Percentiles rank a stretch among this genome's conserved stretches.
Evolutionary conservation across 2,329 filamentous ascomycete species (phyloP).

Genomic region (Aspergillus quadrilineatus): DNA sequence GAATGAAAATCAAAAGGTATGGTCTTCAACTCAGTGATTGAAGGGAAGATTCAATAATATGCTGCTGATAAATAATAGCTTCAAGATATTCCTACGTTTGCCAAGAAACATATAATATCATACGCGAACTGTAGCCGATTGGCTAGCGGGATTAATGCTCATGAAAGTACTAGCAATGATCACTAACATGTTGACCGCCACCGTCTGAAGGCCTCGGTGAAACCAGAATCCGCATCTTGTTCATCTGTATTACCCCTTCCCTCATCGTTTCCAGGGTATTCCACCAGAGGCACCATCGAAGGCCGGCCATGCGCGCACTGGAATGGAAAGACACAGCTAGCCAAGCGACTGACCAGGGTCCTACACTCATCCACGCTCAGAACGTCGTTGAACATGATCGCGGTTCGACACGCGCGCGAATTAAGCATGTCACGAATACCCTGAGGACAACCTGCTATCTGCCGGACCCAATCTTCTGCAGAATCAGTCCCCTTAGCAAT

Average conservation of each 20-base stretch:
- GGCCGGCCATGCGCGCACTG: slow-evolving; percentile 53
- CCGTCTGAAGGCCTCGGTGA: neutral
- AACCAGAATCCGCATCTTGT: neutral
- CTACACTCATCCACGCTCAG: slow-evolving; percentile 41
- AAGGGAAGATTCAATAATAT: no score
- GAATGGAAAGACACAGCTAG: slow-evolving; percentile 48
- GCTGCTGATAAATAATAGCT: no score
- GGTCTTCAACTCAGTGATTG: no score
- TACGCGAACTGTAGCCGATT: no score
- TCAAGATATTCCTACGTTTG: no score
- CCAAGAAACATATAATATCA: no score
- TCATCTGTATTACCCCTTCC: neutral
- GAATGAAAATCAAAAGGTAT: no score
- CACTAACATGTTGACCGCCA: neutral
- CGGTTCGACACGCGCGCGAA: slow-evolving; percentile 49
- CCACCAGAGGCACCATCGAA: slow-evolving; percentile 47
- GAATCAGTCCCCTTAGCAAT: neutral
- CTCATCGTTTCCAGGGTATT: slow-evolving; percentile 20
- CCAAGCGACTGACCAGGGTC: slow-evolving; percentile 38
- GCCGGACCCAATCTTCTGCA: slow-evolving; percentile 54
- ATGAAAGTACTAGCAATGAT: neutral
- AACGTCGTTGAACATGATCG: slow-evolving; percentile 53
- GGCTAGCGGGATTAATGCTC: neutral
- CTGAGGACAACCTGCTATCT: slow-evolving; percentile 68
- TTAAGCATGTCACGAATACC: slow-evolving; percentile 67